phyloP scores from a whole-genome alignment of 2,329 filamentous ascomycete species.

The Talaromyces piceae region DNA sequence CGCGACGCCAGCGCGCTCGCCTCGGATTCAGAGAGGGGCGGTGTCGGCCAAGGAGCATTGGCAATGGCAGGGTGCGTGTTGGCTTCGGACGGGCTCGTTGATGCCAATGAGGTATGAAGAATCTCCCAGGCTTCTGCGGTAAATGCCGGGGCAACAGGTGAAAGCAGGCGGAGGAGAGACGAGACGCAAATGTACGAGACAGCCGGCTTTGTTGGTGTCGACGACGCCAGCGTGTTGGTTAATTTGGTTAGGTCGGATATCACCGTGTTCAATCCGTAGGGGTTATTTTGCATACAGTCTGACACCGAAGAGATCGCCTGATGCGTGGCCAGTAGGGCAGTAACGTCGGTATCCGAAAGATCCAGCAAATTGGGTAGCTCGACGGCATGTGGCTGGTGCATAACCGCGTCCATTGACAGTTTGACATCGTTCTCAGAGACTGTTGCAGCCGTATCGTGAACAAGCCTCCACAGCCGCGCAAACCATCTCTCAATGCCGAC shows the following conservation, averaged over 20 bases:
- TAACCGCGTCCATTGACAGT: constrained; percentile 16
- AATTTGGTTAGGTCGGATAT: constrained; percentile 77
- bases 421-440: constrained; percentile 16
- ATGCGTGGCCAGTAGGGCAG: constrained; percentile 61
- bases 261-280: constrained; percentile 74
- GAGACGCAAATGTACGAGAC: constrained; percentile 41
- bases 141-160: constrained; percentile 72
- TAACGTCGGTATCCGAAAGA: constrained; percentile 29
- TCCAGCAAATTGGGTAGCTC: constrained; percentile 22
- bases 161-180: constrained; percentile 62
- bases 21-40: constrained; percentile 30
- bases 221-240: constrained; percentile 58
- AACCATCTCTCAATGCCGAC: constrained; percentile 77
- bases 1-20: constrained; percentile 42
- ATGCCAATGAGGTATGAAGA: constrained; percentile 35
- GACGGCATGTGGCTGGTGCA: constrained; percentile 20
- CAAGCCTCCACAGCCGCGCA: constrained; percentile 55
- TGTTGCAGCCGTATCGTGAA: constrained; percentile 30
- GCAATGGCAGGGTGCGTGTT: constrained; percentile 31
- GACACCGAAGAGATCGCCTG: constrained; percentile 60
- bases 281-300: constrained; percentile 58
- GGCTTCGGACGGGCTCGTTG: constrained; percentile 4
- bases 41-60: constrained; percentile 50
- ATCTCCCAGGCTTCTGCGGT: constrained; percentile 72
- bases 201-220: constrained; percentile 31